Base-by-base conservation (phyloP, 2,329 filamentous ascomycete species). In the Trichoderma sp. region DNA sequence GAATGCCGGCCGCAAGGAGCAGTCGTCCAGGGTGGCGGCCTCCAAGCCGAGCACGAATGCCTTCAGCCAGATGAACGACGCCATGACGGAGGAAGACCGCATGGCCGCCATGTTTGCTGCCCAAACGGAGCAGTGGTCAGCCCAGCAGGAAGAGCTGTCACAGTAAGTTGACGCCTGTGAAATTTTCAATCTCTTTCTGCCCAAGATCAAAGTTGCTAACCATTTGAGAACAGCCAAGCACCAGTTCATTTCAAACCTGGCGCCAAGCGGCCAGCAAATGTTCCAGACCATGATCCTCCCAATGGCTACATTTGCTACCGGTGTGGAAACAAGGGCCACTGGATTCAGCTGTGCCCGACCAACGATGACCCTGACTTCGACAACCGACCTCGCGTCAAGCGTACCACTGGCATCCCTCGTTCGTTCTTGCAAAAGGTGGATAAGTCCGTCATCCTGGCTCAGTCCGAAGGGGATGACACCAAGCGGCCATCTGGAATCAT, bases 311-410 rank as follows among this genome's bases (percentile, higher is more conserved):
- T 97, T 67, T 99, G 95, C 79, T 97, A 97, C 76, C 90, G 95
- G 57, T 99, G 95, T 78, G 91, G 93, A 67, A 90, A 97, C 77
- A 97, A 97, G 80, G 95, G 93, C n/a, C 95, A 99, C 77, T 99
- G 94, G 94, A 99, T 99, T 68, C 94, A 98, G 79, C 87, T 92
- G 60, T 99, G 95, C 74, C 95, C 95, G 7, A 99, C 94, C n/a
- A 99, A 99, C 76, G 92, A 97, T 76, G 93, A 99, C 70, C 94
- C 95, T 3, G 93, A 93, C 67, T 98, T 93, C 77, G 95, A 99
- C 78, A 93, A 93, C 70, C 90, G 92, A 62, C 92, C 93, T 57
- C 89, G 94, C 67, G 92, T 98, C 69, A 98, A 97, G 82, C 89
- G 94, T 67, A 98, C 95, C 5, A 99, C 95, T 48, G 95, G 95